phyloP scores from a whole-genome alignment of 179 eudicot species.

The Camellia oleifera region DNA sequence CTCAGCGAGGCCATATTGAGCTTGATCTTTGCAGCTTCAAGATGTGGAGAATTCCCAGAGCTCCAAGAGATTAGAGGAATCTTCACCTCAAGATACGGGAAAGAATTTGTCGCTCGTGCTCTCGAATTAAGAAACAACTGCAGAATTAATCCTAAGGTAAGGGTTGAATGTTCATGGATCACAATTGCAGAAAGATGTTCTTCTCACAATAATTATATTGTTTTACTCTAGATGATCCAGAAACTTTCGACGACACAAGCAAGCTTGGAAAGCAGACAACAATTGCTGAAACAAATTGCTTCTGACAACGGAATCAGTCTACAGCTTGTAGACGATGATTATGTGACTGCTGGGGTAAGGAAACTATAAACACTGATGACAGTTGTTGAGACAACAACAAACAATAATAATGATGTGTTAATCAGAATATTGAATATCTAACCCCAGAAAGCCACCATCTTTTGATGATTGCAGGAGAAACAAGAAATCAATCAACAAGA shows the following conservation, averaged over 20 bases:
- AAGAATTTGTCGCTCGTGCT: slow-evolving; percentile 45
- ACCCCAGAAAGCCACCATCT: background rate
- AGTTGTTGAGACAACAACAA: too few species aligned
- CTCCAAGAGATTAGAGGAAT: slow-evolving; percentile 50
- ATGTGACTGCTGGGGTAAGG: slow-evolving; percentile 11
- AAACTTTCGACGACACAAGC: slow-evolving; percentile 31
- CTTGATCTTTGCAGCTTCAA: slow-evolving; percentile 62
- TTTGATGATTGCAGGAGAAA: slow-evolving; percentile 23
- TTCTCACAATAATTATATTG: background rate
- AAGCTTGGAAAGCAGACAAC: slow-evolving; percentile 36
- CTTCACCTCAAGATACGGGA: slow-evolving; percentile 49
- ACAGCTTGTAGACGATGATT: slow-evolving; percentile 12
- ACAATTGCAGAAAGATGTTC: background rate
- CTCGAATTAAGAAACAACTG: slow-evolving; percentile 45
- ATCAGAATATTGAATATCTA: background rate
- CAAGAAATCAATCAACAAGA: slow-evolving; percentile 5
- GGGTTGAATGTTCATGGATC: background rate
- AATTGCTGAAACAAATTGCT: slow-evolving; percentile 45
- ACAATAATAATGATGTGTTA: too few species aligned
- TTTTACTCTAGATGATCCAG: slow-evolving; percentile 37
- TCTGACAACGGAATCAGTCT: slow-evolving; percentile 37
- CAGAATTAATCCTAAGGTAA: slow-evolving; percentile 57
- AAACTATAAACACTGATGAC: background rate
- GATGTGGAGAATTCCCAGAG: slow-evolving; percentile 75
- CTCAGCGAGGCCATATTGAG: slow-evolving; percentile 57